A percentile compares a stretch with the other conserved stretches of the same genome.
phyloP scores from a whole-genome alignment of 495 filamentous ascomycete genomes.

The Penicillium turbatum region DNA sequence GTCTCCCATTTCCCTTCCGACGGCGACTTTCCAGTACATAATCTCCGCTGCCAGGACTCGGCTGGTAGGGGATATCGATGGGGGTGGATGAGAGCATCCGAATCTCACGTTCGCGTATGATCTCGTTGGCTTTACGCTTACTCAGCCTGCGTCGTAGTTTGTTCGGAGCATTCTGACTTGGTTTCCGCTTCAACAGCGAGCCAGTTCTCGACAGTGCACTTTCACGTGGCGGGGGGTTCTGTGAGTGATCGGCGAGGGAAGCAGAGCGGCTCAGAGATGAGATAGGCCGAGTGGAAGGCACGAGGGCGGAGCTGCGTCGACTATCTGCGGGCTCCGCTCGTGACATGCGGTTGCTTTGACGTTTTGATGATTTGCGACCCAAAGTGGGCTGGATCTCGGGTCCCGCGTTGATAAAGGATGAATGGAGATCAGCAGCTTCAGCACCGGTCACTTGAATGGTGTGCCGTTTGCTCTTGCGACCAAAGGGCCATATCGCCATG shows the following conservation, averaged over 20 bases:
- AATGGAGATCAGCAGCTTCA: slow-evolving; percentile 26
- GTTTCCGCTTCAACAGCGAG: slow-evolving; percentile 64
- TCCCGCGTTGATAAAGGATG: slow-evolving; percentile 21
- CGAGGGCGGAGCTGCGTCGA: slow-evolving; percentile 31
- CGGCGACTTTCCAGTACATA: slow-evolving; percentile 57
- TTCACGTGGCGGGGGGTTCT: slow-evolving; percentile 9
- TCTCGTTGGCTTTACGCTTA: slow-evolving; percentile 71
- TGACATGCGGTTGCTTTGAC: slow-evolving; percentile 35
- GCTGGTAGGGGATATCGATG: slow-evolving; percentile 59
- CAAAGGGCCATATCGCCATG: slow-evolving; percentile 78
- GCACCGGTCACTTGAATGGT: slow-evolving; percentile 42
- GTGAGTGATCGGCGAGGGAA: slow-evolving; percentile 13
- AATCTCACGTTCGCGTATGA: slow-evolving; percentile 78
- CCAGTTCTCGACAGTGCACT: slow-evolving; percentile 43
- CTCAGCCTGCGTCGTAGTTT: slow-evolving; percentile 66
- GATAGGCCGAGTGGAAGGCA: slow-evolving; percentile 24
- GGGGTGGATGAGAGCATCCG: slow-evolving; percentile 68
- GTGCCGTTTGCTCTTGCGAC: slow-evolving; percentile 57
- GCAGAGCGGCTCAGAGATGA: slow-evolving; percentile 19
- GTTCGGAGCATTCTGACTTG: slow-evolving; percentile 47
- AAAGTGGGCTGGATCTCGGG: slow-evolving; percentile 24
- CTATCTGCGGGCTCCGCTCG: slow-evolving; percentile 27
- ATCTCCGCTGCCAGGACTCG: slow-evolving; percentile 43
- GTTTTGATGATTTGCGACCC: slow-evolving; percentile 41
- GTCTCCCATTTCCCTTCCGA: slow-evolving; percentile 52